Conservation (phyloP, 2,329 filamentous ascomycete species). For the Pseudogymnoascus sp. region DNA sequence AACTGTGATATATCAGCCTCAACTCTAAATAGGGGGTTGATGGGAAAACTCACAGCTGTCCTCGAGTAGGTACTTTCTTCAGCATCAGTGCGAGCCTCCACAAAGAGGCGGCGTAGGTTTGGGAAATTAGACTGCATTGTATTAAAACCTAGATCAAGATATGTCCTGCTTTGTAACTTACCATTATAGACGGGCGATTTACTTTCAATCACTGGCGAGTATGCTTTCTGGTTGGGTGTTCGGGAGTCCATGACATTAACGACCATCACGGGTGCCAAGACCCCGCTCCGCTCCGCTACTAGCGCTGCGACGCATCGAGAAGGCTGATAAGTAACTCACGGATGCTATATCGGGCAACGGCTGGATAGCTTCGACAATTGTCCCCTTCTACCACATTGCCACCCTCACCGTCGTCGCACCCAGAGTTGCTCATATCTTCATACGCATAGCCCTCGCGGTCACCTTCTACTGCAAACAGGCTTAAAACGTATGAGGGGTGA, state of each 20-base stretch:
- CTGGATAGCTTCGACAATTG: constrained; percentile 3
- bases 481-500: constrained; percentile 30
- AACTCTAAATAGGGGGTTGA: not conserved
- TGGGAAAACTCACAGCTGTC: constrained; percentile 62
- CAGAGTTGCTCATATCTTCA: not conserved
- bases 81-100: constrained; percentile 84
- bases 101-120: constrained; percentile 91
- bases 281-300: not conserved
- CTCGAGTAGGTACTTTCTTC: constrained; percentile 93
- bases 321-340: constrained; percentile 3
- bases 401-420: not conserved
- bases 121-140: constrained; percentile 54
- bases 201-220: too few species aligned
- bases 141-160: not conserved
- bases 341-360: constrained; percentile 1
- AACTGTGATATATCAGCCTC: constrained; percentile 52
- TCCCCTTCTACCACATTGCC: not conserved
- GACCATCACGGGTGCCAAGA: not conserved
- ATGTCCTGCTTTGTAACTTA: not conserved
- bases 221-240: not conserved
- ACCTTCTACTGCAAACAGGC: constrained; percentile 13
- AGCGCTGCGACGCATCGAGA: constrained; percentile 1
- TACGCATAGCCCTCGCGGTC: not conserved
- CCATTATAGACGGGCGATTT: not conserved
- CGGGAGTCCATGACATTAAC: not conserved